Evolutionary conservation across 75 land plant genomes (phyloP).

Genomic region (Picea sitchensis): DNA sequence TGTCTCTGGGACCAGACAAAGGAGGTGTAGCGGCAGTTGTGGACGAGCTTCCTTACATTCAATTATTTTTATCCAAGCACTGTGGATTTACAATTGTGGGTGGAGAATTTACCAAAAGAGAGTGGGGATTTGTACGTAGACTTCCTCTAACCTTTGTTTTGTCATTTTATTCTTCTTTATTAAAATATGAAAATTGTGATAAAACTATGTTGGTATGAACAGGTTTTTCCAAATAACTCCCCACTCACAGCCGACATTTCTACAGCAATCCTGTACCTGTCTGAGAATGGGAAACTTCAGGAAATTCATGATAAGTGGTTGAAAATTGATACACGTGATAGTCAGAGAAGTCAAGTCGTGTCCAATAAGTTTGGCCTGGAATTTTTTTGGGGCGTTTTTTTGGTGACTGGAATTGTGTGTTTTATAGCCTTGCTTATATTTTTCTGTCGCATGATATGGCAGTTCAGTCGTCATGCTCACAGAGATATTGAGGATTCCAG

Average conservation of each 20-base stretch:
- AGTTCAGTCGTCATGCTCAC: constrained; percentile 9
- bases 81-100: constrained; percentile 74
- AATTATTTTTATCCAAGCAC: constrained; percentile 70
- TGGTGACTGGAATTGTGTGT: constrained; percentile 63
- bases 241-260: constrained; percentile 84
- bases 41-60: constrained; percentile 84
- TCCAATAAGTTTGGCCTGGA: constrained; percentile 50
- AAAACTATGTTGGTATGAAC: neutral
- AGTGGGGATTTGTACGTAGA: constrained; percentile 89
- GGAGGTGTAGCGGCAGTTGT: constrained; percentile 91
- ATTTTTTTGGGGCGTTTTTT: constrained; percentile 81
- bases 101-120: constrained; percentile 72
- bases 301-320: constrained; percentile 76
- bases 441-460: constrained; percentile 26
- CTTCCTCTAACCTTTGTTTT: neutral
- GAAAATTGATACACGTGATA: constrained; percentile 27
- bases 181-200: no score
- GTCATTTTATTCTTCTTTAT: no score
- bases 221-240: constrained; percentile 96
- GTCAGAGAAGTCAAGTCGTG: constrained; percentile 20
- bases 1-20: constrained; percentile 51
- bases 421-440: constrained; percentile 55
- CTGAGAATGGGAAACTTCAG: constrained; percentile 79
- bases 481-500: neutral
- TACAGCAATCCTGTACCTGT: constrained; percentile 71